Percentiles rank a stretch among this genome's conserved stretches.
phyloP scores from a whole-genome alignment of 305 asterid species.

The Fraxinus paxiana region DNA sequence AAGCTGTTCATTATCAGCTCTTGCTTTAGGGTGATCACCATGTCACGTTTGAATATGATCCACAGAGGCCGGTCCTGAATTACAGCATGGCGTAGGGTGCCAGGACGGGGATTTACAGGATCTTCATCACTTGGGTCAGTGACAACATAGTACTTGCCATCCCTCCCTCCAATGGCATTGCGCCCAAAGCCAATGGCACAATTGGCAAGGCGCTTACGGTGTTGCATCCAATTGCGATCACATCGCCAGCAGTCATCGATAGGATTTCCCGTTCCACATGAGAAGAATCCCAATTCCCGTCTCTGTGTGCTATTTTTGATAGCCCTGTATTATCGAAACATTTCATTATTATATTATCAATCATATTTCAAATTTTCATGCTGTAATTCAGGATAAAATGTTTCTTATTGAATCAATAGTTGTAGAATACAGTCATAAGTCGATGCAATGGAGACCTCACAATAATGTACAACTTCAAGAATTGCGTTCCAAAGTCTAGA shows the following conservation, averaged over 20 bases:
- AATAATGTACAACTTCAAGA: neutral
- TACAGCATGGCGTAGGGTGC: constrained; percentile 70
- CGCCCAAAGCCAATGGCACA: constrained; percentile 72
- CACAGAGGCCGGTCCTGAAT: constrained; percentile 66
- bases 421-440: neutral
- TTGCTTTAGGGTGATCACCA: constrained; percentile 63
- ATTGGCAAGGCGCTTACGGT: constrained; percentile 58
- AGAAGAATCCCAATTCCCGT: constrained; percentile 52
- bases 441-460: neutral
- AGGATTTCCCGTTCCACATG: constrained; percentile 67
- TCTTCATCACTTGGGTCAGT: constrained; percentile 53
- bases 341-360: neutral
- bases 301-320: constrained; percentile 51
- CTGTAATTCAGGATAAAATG: neutral
- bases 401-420: neutral
- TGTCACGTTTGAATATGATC: constrained; percentile 65
- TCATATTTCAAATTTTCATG: neutral
- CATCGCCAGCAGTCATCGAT: constrained; percentile 84
- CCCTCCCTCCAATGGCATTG: constrained; percentile 66
- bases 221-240: constrained; percentile 53
- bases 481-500: constrained; percentile 7
- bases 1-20: constrained; percentile 78
- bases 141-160: constrained; percentile 57
- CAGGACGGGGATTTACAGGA: constrained; percentile 58
- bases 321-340: constrained; percentile 26